Percentiles rank a stretch among this genome's conserved stretches.
Conservation (phyloP, 169 alveolate species). For the Plasmodium vivax region DNA sequence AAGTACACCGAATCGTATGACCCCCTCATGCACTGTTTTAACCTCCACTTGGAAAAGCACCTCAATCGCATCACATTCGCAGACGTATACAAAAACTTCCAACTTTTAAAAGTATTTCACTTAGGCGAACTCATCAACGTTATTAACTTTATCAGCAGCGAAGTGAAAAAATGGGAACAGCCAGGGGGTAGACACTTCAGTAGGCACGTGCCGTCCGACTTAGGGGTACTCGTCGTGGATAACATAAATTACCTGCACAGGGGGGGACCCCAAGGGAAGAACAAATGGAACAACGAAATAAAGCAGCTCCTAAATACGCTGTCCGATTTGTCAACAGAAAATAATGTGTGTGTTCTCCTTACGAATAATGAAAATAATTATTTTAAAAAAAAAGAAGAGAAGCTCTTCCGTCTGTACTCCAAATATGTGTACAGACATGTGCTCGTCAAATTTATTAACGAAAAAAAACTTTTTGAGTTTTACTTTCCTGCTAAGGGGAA, state of each 20-base stretch:
- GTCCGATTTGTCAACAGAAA: slow-evolving; percentile 9
- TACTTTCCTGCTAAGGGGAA: slow-evolving; percentile 8
- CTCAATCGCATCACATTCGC: slow-evolving; percentile 32
- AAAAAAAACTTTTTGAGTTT: slow-evolving; percentile 22
- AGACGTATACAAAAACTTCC: slow-evolving; percentile 44
- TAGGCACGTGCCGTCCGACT: slow-evolving; percentile 37
- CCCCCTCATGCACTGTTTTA: slow-evolving; percentile 27
- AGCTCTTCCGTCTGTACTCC: slow-evolving; percentile 5
- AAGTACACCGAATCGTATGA: neutral
- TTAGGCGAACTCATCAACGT: slow-evolving; percentile 50
- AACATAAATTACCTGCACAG: slow-evolving; percentile 39
- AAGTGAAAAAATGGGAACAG: slow-evolving; percentile 6
- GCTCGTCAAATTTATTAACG: slow-evolving; percentile 19
- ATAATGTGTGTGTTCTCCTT: slow-evolving; percentile 39
- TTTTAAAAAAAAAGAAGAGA: slow-evolving; percentile 28
- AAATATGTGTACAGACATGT: slow-evolving; percentile 33
- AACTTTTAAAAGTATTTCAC: slow-evolving; percentile 52
- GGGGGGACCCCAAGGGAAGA: neutral
- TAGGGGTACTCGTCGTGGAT: slow-evolving; percentile 52
- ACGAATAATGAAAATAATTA: slow-evolving; percentile 44
- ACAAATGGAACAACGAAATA: neutral
- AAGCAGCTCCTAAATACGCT: neutral
- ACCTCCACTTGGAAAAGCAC: slow-evolving; percentile 26
- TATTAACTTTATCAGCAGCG: slow-evolving; percentile 21
- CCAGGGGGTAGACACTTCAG: neutral